These are phyloP conservation scores for Podospora australis DNA, from an alignment of 495 filamentous ascomycete species.

Conservation along the genomic window DNA sequence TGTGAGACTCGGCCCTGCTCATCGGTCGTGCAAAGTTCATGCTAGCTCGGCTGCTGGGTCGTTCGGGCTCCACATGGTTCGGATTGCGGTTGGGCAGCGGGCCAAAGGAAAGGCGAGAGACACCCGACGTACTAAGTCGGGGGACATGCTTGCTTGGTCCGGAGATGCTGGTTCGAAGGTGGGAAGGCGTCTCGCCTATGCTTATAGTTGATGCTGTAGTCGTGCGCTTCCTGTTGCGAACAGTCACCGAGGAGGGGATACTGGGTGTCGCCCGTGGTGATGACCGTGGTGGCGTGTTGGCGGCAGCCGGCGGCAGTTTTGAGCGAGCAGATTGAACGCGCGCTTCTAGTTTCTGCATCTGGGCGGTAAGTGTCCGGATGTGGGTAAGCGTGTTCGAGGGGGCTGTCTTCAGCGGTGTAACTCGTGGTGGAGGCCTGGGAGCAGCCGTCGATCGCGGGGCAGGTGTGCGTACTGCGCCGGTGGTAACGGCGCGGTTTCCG, in stretches of 20 bases:
- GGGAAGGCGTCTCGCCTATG: conserved; percentile 34
- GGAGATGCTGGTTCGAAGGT: conserved; percentile 22
- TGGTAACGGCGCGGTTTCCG: conserved; percentile 25
- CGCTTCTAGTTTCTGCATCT: conserved; percentile 94
- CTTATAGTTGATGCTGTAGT: conserved; percentile 48
- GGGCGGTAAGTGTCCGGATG: conserved; percentile 84
- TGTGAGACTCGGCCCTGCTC: conserved; percentile 43
- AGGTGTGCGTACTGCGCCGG: conserved; percentile 28
- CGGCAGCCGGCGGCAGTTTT: conserved; percentile 71
- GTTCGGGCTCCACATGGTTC: conserved; percentile 36
- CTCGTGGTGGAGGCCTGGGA: conserved; percentile 7
- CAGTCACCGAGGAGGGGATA: conserved; percentile 69
- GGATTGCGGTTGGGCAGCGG: conserved; percentile 44
- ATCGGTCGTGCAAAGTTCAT: conserved; percentile 44
- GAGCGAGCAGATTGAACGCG: conserved; percentile 89
- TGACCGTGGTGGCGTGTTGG: conserved; percentile 69
- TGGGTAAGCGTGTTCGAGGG: conserved; percentile 85
- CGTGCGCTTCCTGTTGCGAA: conserved; percentile 65
- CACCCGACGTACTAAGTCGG: conserved; percentile 47
- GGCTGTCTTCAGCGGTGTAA: conserved; percentile 47
- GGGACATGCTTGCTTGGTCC: conserved; percentile 40
- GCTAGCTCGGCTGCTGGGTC: conserved; percentile 58
- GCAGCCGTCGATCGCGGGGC: conserved; percentile 27
- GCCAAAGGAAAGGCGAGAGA: conserved; percentile 48
- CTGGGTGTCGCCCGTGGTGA: conserved; percentile 59